Percentiles rank a stretch among this genome's conserved stretches.
phyloP scores from a whole-genome alignment of 805 yeast genomes.

The Kockiozyma suomiensis region DNA sequence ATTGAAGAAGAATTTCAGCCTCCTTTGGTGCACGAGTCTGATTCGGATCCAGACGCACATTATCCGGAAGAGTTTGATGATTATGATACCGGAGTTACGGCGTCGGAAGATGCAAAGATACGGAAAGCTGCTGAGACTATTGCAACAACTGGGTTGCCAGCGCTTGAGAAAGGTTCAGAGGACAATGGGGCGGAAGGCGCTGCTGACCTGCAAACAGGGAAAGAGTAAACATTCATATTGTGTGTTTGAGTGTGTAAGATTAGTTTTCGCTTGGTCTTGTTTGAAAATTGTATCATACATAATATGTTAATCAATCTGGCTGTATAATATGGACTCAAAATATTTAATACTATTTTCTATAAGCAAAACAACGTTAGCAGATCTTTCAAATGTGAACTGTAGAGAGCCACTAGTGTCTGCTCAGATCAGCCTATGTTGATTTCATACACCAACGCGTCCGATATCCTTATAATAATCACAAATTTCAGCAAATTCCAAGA shows the following conservation, averaged over 20 bases:
- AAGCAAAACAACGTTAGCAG: no score
- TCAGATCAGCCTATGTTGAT: background rate
- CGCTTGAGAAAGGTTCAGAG: background rate
- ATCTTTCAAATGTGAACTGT: no score
- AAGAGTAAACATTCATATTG: no score
- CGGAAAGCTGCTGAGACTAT: background rate
- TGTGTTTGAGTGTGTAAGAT: no score
- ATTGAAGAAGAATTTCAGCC: constrained; percentile 26
- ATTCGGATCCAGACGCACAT: constrained; percentile 24
- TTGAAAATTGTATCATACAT: background rate
- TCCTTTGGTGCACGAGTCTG: constrained; percentile 28
- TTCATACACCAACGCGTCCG: background rate
- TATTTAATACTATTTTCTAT: background rate
- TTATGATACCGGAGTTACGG: background rate
- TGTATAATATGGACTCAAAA: background rate
- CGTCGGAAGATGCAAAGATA: background rate
- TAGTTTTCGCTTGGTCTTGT: no score
- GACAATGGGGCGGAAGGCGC: background rate
- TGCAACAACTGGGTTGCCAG: constrained; percentile 2
- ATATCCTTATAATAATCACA: no score
- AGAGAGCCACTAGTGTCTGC: no score
- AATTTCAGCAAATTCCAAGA: background rate
- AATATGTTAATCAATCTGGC: background rate
- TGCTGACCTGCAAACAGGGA: no score
- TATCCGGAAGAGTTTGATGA: constrained; percentile 25